Evolutionary conservation across 2,329 filamentous ascomycete species (phyloP), one percentile per base, ranked within the genome.

Genomic region (Ophiostoma sp.): DNA sequence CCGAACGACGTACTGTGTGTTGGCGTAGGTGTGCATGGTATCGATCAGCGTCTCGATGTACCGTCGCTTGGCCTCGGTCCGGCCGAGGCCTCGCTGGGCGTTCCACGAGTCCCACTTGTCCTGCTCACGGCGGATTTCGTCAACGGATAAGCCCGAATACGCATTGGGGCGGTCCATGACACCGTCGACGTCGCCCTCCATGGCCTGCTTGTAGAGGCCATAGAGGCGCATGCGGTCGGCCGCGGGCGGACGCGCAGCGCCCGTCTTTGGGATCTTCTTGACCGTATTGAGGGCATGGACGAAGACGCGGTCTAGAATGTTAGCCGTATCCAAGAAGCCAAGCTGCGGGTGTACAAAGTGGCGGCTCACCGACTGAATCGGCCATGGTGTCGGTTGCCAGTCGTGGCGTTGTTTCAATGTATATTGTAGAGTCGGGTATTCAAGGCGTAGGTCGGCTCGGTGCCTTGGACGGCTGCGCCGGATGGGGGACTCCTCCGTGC

Each of bases 281-380:
- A 99, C 94, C 38, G 95, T 98, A 81, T 97, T 97, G 79, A 99
- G 90, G 73, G 95, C 95, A 86, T 99, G 94, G 78, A 96, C 94
- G 79, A 99, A 99, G 76, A 99, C 95, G 80, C 95, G 90, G 82
- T 99, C 95, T 98, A n/a, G 3, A 74, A 6, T 66, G 27, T 14
- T 44, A 67, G 36, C 9, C 12, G 8, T 11, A 47, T 66, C 9
- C 27, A 44, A 9, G 42, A 2, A 49, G 45, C 8, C 47, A 14
- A 5, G 42, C 8, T 44, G 42, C 42, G 12, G 42, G 42, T 47
- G 8, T 14, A 47, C 66, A 66, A 64, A 27, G 27, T 27, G 27
- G 67, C 58, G 38, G 74, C 78, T 70, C 78, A 83, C 82, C 82
- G 73, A 84, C 81, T 71, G 82, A 84, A 76, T 84, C 82, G 69